phyloP scores from a whole-genome alignment of 2,329 filamentous ascomycete species.

The Myrmaecium sp. region DNA sequence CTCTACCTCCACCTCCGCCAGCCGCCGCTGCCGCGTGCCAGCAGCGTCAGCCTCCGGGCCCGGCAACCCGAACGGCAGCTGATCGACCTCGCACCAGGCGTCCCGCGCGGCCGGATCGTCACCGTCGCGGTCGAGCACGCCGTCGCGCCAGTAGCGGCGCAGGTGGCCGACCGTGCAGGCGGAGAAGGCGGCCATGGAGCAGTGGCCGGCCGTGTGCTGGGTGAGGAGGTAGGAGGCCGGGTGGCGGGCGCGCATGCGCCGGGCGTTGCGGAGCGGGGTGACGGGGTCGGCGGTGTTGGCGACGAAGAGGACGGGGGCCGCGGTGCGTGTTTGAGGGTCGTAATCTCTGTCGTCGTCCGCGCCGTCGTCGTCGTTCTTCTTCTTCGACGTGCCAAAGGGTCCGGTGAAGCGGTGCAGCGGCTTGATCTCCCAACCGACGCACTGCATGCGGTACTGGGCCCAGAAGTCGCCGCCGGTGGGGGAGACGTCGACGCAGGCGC shows the following conservation, averaged over 20 bases:
- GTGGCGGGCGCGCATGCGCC: slow-evolving; percentile 6
- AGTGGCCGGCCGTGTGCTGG: slow-evolving; percentile 27
- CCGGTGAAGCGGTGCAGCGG: slow-evolving; percentile 17
- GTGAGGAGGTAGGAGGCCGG: slow-evolving; percentile 13
- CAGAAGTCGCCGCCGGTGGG: slow-evolving; percentile 21
- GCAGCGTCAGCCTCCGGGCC: too few relatives aligned
- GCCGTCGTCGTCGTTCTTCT: too few relatives aligned
- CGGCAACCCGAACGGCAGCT: slow-evolving; percentile 21
- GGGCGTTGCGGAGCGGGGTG: slow-evolving; percentile 29
- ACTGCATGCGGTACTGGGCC: slow-evolving; percentile 20
- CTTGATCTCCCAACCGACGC: slow-evolving; percentile 20
- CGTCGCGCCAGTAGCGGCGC: slow-evolving; percentile 23
- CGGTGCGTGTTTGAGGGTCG: too few relatives aligned
- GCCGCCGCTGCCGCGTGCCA: too few relatives aligned
- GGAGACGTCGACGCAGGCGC: slow-evolving; percentile 15
- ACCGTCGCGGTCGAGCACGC: slow-evolving; percentile 26
- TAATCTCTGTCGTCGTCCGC: too few relatives aligned
- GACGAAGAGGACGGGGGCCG: slow-evolving; percentile 39
- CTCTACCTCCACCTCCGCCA: too few relatives aligned
- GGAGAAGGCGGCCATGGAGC: slow-evolving; percentile 20
- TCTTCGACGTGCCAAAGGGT: slow-evolving; percentile 11
- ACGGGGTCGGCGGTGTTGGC: slow-evolving; percentile 43
- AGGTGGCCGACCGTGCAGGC: slow-evolving; percentile 18
- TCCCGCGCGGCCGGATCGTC: slow-evolving; percentile 27
- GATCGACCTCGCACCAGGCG: too few relatives aligned